Conservation (phyloP, 73 alveolate species). For the Tetrahymena malaccensis region DNA sequence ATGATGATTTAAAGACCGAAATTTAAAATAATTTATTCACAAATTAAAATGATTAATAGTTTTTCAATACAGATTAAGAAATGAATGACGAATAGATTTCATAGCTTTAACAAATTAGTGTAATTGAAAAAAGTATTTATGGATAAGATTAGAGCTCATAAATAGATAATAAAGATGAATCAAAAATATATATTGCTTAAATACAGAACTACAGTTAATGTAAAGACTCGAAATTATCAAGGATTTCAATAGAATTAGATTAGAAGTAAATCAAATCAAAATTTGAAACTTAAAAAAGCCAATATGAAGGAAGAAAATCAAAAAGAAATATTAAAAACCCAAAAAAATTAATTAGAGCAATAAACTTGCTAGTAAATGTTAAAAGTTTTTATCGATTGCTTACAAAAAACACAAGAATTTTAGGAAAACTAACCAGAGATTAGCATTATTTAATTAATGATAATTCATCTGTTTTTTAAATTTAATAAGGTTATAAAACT, state of each 20-base stretch:
- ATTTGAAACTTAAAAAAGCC: background rate
- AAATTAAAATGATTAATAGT: background rate
- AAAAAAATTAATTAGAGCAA: background rate
- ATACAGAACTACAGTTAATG: background rate
- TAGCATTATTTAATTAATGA: background rate
- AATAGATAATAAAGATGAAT: background rate
- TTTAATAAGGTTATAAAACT: background rate
- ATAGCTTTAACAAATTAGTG: background rate
- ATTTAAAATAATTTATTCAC: background rate
- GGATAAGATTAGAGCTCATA: background rate
- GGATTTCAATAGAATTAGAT: background rate
- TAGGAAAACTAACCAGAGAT: background rate
- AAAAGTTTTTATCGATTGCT: background rate
- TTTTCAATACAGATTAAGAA: background rate
- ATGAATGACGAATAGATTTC: background rate
- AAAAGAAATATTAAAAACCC: background rate
- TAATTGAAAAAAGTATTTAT: no score
- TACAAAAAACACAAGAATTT: background rate
- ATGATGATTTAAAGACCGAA: background rate
- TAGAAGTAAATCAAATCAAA: background rate
- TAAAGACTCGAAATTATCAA: no score
- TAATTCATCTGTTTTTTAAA: background rate
- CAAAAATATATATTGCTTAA: background rate
- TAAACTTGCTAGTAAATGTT: background rate
- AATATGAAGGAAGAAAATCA: background rate